A percentile compares a stretch with the other conserved stretches of the same genome.
Conservation (phyloP, 176 grass and related monocot genomes). For the Luzula sylvatica region DNA sequence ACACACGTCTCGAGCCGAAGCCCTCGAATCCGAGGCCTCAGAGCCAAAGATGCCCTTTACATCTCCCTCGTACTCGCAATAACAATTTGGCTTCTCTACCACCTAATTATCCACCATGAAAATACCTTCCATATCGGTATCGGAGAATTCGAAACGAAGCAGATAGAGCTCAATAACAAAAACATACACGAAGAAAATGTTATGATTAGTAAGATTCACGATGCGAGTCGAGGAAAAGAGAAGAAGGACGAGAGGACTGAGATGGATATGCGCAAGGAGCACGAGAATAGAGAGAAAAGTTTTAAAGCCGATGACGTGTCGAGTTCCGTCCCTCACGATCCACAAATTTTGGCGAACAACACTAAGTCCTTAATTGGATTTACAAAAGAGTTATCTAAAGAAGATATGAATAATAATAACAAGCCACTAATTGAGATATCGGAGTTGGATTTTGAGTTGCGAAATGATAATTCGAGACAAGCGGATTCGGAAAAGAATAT, state of each 20-base stretch:
- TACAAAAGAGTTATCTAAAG: neutral
- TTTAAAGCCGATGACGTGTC: constrained; percentile 18
- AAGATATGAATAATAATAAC: neutral
- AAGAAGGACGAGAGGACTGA: neutral
- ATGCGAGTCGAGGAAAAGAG: neutral
- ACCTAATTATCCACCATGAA: constrained; percentile 16
- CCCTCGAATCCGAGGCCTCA: constrained; percentile 11
- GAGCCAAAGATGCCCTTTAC: constrained; percentile 21
- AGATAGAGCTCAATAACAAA: no score
- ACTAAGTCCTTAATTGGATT: constrained; percentile 2
- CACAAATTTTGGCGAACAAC: neutral
- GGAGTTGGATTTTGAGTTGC: neutral
- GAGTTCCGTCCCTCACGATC: constrained; percentile 13
- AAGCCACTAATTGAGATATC: no score
- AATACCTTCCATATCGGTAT: neutral
- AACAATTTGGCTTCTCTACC: constrained; percentile 23
- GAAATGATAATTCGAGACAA: constrained; percentile 4
- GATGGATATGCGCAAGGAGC: constrained; percentile 1
- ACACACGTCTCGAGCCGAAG: constrained; percentile 1
- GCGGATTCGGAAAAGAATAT: constrained; percentile 11
- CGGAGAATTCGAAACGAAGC: constrained; percentile 1
- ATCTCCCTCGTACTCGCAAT: constrained; percentile 15
- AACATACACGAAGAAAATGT: constrained; percentile 1
- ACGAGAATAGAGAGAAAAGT: constrained; percentile 23
- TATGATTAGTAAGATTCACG: neutral